Evolutionary conservation across 352 stramenopile genomes (phyloP).

Genomic region (Phytophthora pini): DNA sequence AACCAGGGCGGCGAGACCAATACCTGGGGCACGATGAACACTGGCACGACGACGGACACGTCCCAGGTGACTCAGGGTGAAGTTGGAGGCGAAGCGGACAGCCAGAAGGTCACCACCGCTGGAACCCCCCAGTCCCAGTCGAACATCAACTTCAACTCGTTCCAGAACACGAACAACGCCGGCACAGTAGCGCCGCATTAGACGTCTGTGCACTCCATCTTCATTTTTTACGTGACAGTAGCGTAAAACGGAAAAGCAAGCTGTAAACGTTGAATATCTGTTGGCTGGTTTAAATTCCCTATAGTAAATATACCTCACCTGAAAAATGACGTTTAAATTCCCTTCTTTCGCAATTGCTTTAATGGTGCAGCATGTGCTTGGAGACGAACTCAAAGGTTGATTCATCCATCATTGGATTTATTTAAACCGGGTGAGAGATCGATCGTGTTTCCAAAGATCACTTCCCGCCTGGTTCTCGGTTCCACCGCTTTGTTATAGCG

Average conservation of each 20-base stretch:
- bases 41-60: neutral
- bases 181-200: conserved; percentile 16
- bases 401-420: too few species aligned
- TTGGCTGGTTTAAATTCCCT: neutral
- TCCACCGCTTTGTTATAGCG: too few species aligned
- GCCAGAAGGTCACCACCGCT: conserved; percentile 6
- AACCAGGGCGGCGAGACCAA: neutral
- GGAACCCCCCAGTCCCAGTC: neutral
- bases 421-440: too few species aligned
- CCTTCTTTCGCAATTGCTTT: neutral
- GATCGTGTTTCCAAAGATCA: too few species aligned
- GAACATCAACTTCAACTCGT: conserved; percentile 22
- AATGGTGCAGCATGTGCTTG: too few species aligned
- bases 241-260: conserved; percentile 4
- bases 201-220: neutral
- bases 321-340: too few species aligned
- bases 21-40: neutral
- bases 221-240: conserved; percentile 18
- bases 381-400: too few species aligned
- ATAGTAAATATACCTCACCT: too few species aligned
- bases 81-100: neutral
- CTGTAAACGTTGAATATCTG: conserved; percentile 9
- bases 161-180: conserved; percentile 4
- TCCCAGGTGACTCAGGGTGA: conserved; percentile 14
- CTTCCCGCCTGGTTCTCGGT: too few species aligned